phyloP scores from a whole-genome alignment of 257 asterid genomes.

The Solanum paucissectum region DNA sequence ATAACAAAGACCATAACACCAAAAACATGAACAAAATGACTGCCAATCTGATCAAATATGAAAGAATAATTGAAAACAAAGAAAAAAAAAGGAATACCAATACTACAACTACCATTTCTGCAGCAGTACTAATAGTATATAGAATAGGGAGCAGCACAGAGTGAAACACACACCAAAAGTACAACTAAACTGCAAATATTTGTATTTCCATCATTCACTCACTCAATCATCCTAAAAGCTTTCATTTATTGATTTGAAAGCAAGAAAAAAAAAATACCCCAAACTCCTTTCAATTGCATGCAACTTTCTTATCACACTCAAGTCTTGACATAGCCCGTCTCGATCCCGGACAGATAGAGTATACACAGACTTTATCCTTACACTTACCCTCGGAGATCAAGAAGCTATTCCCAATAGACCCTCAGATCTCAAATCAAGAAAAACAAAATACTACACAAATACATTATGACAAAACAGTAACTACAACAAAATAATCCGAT shows the following conservation, averaged over 20 bases:
- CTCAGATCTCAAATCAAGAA: not conserved
- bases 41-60: constrained; percentile 57
- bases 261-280: not conserved
- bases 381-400: no score
- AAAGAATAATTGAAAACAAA: not conserved
- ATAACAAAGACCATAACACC: not conserved
- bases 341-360: not conserved
- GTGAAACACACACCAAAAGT: not conserved
- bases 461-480: not conserved
- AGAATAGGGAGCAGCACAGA: not conserved
- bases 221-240: constrained; percentile 53
- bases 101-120: not conserved
- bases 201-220: constrained; percentile 18
- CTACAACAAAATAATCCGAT: not conserved
- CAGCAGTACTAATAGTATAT: not conserved
- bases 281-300: constrained; percentile 8
- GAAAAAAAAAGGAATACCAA: not conserved
- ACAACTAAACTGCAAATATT: constrained; percentile 2
- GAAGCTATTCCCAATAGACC: not conserved
- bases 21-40: constrained; percentile 38
- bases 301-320: constrained; percentile 14
- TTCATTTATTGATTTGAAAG: not conserved
- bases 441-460: not conserved
- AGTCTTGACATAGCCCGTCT: not conserved
- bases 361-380: not conserved